phyloP scores from a whole-genome alignment of 495 filamentous ascomycete genomes.

The Talaromyces nanjingensis region DNA sequence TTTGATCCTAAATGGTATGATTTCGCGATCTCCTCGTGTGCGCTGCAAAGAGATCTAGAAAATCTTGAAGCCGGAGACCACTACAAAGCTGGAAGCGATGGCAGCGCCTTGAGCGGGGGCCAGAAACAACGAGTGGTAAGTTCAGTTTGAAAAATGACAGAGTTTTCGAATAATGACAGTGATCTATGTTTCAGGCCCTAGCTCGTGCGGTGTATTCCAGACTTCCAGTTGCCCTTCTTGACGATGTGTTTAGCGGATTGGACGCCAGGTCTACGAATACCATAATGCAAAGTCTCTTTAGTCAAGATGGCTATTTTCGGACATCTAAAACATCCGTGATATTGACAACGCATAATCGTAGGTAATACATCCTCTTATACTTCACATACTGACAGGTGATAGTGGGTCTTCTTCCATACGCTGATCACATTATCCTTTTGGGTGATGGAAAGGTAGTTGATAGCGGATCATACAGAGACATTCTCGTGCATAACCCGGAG shows the following conservation, averaged over 20 bases:
- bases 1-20: conserved; percentile 52
- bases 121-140: conserved; percentile 36
- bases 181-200: conserved; percentile 16
- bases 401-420: conserved; percentile 8
- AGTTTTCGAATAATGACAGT: background rate
- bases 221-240: conserved; percentile 42
- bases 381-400: conserved; percentile 20
- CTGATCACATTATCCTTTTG: background rate
- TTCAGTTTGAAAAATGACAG: background rate
- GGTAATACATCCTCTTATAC: conserved; percentile 11
- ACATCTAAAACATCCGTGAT: conserved; percentile 20
- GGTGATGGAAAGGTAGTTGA: background rate
- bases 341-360: conserved; percentile 26
- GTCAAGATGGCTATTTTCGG: conserved; percentile 18
- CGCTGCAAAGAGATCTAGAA: conserved; percentile 47
- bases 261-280: conserved; percentile 39
- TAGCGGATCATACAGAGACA: background rate
- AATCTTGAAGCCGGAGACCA: conserved; percentile 49
- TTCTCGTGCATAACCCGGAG: background rate
- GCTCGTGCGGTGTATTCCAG: conserved; percentile 50
- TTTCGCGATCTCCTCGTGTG: conserved; percentile 51
- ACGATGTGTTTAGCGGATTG: conserved; percentile 47
- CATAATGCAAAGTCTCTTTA: conserved; percentile 21
- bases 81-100: conserved; percentile 55
- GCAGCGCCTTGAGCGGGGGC: conserved; percentile 56